A percentile compares a stretch with the other conserved stretches of the same genome.
phyloP scores from a whole-genome alignment of 768 basidiomycete genomes.

The Lactarius akahatsu region DNA sequence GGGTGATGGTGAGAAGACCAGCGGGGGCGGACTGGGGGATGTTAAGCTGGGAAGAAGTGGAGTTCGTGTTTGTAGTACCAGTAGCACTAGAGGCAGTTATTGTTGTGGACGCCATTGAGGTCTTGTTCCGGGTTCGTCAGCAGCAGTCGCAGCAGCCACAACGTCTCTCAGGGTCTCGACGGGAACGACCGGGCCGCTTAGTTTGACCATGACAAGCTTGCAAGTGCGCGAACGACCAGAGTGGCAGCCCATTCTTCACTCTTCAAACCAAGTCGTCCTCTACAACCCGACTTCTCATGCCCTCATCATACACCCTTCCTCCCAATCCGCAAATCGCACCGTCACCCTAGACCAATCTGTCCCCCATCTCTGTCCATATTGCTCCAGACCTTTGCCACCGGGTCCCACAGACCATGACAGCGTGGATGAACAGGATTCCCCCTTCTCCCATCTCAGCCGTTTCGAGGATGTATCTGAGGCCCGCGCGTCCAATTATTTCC shows the following conservation, averaged over 20 bases:
- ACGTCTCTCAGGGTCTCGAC: neutral
- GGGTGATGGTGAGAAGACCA: conserved; percentile 69
- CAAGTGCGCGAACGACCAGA: neutral
- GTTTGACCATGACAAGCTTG: neutral
- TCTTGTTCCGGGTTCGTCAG: neutral
- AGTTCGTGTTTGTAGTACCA: neutral
- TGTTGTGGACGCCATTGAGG: neutral
- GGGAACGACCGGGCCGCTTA: neutral
- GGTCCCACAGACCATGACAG: conserved; percentile 34
- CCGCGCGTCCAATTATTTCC: conserved; percentile 77
- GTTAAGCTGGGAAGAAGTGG: conserved; percentile 3
- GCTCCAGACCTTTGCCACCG: conserved; percentile 57
- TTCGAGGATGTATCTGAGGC: conserved; percentile 35
- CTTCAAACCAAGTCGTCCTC: conserved; percentile 83
- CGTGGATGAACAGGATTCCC: conserved; percentile 36
- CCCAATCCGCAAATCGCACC: conserved; percentile 11
- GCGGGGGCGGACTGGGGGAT: conserved; percentile 56
- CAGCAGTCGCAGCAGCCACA: too few species aligned
- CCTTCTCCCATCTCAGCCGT: conserved; percentile 15
- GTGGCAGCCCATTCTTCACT: conserved; percentile 81
- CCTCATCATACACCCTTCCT: conserved; percentile 53
- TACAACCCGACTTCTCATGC: conserved; percentile 87
- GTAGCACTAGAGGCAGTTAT: neutral
- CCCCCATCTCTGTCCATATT: conserved; percentile 62
- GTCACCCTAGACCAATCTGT: conserved; percentile 3